Base-by-base conservation (phyloP, 176 grass and related monocot genomes). In the Avena eriantha region DNA sequence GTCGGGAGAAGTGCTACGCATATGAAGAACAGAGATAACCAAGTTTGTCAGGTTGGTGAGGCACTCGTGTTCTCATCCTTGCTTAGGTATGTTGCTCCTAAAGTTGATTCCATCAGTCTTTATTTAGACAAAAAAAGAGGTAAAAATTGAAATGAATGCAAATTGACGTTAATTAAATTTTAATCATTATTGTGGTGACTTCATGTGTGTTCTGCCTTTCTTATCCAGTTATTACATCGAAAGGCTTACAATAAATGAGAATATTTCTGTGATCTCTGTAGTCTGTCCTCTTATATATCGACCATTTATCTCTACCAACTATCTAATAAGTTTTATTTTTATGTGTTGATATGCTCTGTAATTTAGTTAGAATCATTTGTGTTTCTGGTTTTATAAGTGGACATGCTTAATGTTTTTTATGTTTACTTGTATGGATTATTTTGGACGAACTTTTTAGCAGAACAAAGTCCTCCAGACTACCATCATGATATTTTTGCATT, bases 61-160 rank as follows among this genome's bases (percentile, higher is more conserved):
- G 85, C 90, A 82, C 90, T 99, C 92, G 88, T 99, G 72, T 93
- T 96, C 33, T 99, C 97, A 81, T 93, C 92, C 46, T 79, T 99
- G 76, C 94, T 97, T 84, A 92, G 97, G 97, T 99, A 90, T 12
- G 85, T 70, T 83, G 23, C 5, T 82, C 51, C 69, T 70, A 47
- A 63, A 81, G 76, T 55, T 83, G 60, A 43, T 91, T 50, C 58
- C 12, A 58, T 76, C 36, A 76, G 67, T 91, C 74, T 79, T 80
- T 66, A 31, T 84, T 76, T 87, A 74, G 51, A 76, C 1, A 31
- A 50, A 80, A 29, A 43, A 67, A n/a, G 6, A 78, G 15, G 31
- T 54, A 26, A 72, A 72, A 45, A 17, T 14, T 2, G 3, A n/a
- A 48, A 75, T 46, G 53, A 80, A 75, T 75, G 11, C 11, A 24